A percentile compares a stretch with the other conserved stretches of the same genome.
phyloP scores from a whole-genome alignment of 2,329 filamentous ascomycete genomes.

The Colletotrichum magnum region DNA sequence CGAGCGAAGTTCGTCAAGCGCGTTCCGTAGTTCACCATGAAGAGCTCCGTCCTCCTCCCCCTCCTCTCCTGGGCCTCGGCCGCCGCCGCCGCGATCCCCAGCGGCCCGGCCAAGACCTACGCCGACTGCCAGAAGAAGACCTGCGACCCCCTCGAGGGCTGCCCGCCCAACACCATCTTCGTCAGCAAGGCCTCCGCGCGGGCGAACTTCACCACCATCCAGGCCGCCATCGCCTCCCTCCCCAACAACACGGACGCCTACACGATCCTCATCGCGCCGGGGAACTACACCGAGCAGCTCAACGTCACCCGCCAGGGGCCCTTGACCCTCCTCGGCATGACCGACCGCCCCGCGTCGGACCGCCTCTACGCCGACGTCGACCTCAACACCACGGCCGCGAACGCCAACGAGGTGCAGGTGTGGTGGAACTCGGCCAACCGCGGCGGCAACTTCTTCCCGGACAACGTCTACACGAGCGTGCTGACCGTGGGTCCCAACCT shows the following conservation, averaged over 20 bases:
- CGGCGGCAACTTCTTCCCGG: constrained; percentile 56
- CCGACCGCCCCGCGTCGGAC: constrained; percentile 52
- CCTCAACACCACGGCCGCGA: constrained; percentile 52
- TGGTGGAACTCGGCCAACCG: constrained; percentile 71
- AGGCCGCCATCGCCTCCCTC: constrained; percentile 57
- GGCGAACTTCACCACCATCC: constrained; percentile 56
- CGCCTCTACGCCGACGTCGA: constrained; percentile 57
- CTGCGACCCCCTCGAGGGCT: constrained; percentile 50
- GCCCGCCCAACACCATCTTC: constrained; percentile 57
- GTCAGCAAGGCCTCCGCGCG: constrained; percentile 52
- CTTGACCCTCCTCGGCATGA: constrained; percentile 73
- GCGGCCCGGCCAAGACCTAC: constrained; percentile 47
- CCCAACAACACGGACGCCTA: constrained; percentile 58
- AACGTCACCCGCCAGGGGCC: constrained; percentile 75
- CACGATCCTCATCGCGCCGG: constrained; percentile 72
- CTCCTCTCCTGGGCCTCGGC: constrained; percentile 21
- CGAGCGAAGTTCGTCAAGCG: constrained; percentile 5
- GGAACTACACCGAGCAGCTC: constrained; percentile 74
- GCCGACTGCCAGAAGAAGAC: constrained; percentile 51
- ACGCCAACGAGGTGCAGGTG: constrained; percentile 66
- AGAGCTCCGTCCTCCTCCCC: constrained; percentile 20
- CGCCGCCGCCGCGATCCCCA: constrained; percentile 5
- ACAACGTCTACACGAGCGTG: constrained; percentile 75
- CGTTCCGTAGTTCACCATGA: constrained; percentile 26
- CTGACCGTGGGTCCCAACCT: constrained; percentile 75